Evolutionary conservation across 106 monocot genomes (phyloP).

Genomic region (Hemerocallis citrina): DNA sequence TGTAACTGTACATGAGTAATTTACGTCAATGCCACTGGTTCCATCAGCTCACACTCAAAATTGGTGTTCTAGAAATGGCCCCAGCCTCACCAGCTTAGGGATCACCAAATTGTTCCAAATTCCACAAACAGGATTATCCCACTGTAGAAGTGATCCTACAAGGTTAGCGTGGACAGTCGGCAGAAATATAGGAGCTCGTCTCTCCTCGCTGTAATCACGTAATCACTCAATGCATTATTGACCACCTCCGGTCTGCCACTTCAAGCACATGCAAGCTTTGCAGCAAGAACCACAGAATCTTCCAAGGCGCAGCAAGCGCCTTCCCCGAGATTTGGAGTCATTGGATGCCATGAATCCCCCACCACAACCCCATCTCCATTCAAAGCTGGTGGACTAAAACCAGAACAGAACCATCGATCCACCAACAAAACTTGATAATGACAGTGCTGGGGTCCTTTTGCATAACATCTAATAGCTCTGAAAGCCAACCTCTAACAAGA

Average conservation of each 20-base stretch:
- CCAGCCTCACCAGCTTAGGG: conserved; percentile 61
- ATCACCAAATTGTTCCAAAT: conserved; percentile 47
- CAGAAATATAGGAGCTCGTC: conserved; percentile 60
- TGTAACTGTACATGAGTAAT: too few species aligned
- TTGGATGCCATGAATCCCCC: conserved; percentile 92
- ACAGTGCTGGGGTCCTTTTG: conserved; percentile 39
- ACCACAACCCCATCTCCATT: conserved; percentile 36
- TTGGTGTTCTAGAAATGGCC: conserved; percentile 72
- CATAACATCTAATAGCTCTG: conserved; percentile 53
- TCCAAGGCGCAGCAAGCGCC: conserved; percentile 80
- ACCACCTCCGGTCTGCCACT: conserved; percentile 11
- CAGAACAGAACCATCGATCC: conserved; percentile 86
- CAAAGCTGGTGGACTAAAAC: conserved; percentile 38
- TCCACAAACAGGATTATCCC: conserved; percentile 69
- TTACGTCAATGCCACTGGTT: conserved; percentile 21
- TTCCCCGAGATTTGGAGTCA: conserved; percentile 87
- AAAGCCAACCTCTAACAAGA: conserved; percentile 51
- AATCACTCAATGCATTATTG: conserved; percentile 34
- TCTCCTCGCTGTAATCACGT: conserved; percentile 42
- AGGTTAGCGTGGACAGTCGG: conserved; percentile 53
- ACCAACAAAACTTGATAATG: conserved; percentile 53
- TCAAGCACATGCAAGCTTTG: conserved; percentile 31
- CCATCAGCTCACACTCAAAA: conserved; percentile 55
- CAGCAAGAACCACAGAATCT: conserved; percentile 54
- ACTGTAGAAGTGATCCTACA: conserved; percentile 70